Base-by-base conservation (phyloP, 2,329 filamentous ascomycete species). In the Ilyonectria robusta region DNA sequence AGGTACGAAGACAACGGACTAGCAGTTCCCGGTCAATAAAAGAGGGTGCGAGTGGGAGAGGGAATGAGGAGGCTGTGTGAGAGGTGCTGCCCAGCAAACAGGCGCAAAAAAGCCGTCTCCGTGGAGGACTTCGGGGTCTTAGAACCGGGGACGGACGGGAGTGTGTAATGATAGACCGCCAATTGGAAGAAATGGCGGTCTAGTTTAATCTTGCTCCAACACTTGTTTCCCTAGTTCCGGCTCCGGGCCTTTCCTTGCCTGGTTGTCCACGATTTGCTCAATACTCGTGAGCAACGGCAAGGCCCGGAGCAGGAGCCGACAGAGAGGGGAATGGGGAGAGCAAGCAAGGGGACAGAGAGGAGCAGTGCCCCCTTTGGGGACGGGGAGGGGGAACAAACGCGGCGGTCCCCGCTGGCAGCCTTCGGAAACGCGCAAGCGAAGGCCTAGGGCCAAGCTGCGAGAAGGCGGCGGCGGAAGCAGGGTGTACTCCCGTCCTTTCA, bases 131-230 rank as follows among this genome's bases (percentile, higher is more conserved):
- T 51, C 26, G 17, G 51, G 63, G 59, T 40, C 44, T 56, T 59
- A 51, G 23, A 19, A 56, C n/a, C n/a, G 59, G 54, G 46, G 13
- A 40, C 37, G 37, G 23, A 42, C 31, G 70, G 59, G 64, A 72
- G 68, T 75, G 70, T 70, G 74, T 77, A 78, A 78, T 78, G 63
- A 71, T 74, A 62, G 64, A 61, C 70, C 70, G 74, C 76, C 76
- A 77, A 78, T 79, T 78, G 77, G 77, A 78, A 77, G 76, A 75
- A 76, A 72, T 70, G 64, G 74, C 74, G 74, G 74, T 76, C 74
- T 76, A 73, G 66, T 61, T n/a, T 55, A 29, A 46, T 46, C 13
- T 54, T 26, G 65, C 33, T 60, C 48, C 50, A 40, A 54, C 44
- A 37, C 37, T 53, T 59, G 57, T 47, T 59, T 65, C 23, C 40